Evolutionary conservation across 163 green algal species (phyloP), one percentile per base, ranked within the genome.

Genomic region (Scenedesmus sp.): DNA sequence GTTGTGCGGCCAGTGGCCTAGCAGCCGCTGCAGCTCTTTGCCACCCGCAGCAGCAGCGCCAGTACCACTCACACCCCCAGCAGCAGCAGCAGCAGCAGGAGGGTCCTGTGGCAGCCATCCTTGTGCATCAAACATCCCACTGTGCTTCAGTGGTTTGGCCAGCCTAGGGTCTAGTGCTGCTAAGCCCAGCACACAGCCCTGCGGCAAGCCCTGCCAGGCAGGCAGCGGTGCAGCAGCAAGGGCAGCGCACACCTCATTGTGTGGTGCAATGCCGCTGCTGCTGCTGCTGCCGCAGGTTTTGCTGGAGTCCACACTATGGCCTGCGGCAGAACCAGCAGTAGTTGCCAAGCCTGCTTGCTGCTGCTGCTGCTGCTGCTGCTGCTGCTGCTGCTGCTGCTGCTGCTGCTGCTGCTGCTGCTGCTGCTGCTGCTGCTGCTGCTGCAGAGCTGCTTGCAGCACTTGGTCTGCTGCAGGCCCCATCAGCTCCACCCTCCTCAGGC

Each of bases 351-450:
- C 1, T 76, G 26, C 66, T 76, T 4, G 66, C 15, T 73, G 73
- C 46, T 87, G 59, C 87, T 86, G 87, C 74, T 87, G 67, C 67
- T 13, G 23, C 23, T 4, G 13, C 0, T 0, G 23, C 67, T 52
- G n/a, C n/a, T n/a, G n/a, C n/a, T n/a, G n/a, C n/a, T n/a, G n/a
- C n/a, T n/a, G n/a, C n/a, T n/a, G n/a, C n/a, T n/a, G n/a, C n/a
- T n/a, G n/a, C n/a, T n/a, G n/a, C n/a, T n/a, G n/a, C n/a, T n/a
- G n/a, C n/a, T 12, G 20, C 23, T 79, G 87, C 26, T 67, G 76
- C 59, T 86, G 87, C 70, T 60, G 59, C 56, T 91, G 87, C 87
- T 79, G 87, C 87, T 85, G 86, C 73, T 86, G 87, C 57, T 12
- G 9, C 9, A 91, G 15, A 20, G 34, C 87, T 23, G 87, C 26